Conservation (phyloP, 306 rosid genomes). For the Gastrolobium bilobum region DNA sequence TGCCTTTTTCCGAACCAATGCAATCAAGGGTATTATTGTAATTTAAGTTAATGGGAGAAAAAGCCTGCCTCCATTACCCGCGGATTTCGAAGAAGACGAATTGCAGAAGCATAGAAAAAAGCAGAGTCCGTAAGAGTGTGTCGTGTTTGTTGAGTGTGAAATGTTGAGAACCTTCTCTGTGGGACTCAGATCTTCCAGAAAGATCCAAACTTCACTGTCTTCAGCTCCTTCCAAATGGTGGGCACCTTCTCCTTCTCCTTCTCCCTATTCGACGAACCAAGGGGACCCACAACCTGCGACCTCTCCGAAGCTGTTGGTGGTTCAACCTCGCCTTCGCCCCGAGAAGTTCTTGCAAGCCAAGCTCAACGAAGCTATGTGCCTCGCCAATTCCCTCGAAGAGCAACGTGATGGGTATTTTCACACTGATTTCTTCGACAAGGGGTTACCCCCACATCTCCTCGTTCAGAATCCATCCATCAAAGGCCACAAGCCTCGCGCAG, state of each 20-base stretch:
- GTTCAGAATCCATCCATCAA: slow-evolving; percentile 83
- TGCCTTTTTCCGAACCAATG: background rate
- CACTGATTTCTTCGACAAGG: slow-evolving; percentile 70
- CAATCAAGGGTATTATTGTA: background rate
- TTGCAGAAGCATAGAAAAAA: background rate
- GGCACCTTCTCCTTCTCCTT: slow-evolving; percentile 38
- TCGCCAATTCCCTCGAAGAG: slow-evolving; percentile 87
- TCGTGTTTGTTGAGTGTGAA: background rate
- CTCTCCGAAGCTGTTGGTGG: slow-evolving; percentile 80
- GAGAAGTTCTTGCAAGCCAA: slow-evolving; percentile 72
- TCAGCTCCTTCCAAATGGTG: slow-evolving; percentile 31
- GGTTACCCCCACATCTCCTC: slow-evolving; percentile 72
- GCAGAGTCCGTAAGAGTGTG: background rate
- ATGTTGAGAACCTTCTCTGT: slow-evolving; percentile 61
- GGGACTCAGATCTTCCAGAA: slow-evolving; percentile 48
- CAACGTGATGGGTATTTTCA: slow-evolving; percentile 79
- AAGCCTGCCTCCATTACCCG: background rate
- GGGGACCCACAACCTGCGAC: slow-evolving; percentile 47
- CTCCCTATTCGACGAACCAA: slow-evolving; percentile 47
- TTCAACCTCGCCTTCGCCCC: slow-evolving; percentile 90
- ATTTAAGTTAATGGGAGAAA: background rate
- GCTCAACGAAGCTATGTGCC: slow-evolving; percentile 94
- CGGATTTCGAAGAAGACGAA: background rate
- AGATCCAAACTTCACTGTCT: slow-evolving; percentile 39
- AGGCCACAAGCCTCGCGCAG: slow-evolving; percentile 78